Evolutionary conservation across 352 stramenopile genomes (phyloP), one percentile per base, ranked within the genome.

Genomic region (Phytophthora syringae): DNA sequence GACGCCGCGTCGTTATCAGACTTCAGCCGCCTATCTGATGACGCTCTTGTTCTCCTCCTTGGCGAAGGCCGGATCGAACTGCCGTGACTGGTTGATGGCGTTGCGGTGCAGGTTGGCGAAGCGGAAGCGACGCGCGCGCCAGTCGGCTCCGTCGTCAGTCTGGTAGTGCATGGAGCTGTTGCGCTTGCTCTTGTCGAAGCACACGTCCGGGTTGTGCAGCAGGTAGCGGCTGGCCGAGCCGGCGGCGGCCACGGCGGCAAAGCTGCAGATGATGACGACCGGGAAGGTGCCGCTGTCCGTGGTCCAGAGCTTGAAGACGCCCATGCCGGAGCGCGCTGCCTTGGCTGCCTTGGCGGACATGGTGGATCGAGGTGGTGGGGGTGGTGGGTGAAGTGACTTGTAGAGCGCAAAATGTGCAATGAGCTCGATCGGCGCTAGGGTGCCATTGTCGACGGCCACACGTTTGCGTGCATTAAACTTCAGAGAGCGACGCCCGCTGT

Each of bases 81-180:
- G 76, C 22, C 60, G 77, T 21, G 79, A 88, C 77, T 88, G 79
- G 69, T 88, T 86, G 72, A 87, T 84, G 52, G 76, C 55, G 66
- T 87, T 84, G 64, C 73, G 74, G 49, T 70, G 67, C 51, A 83
- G 67, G 65, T 84, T 84, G 34, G 78, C 75, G 39, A 81, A 76
- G 32, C 70, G 69, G 69, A 86, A 84, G 54, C 77, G 77, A 32
- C 63, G 69, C 53, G 57, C 52, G 42, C 77, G 77, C 74, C 74
- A 86, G 32, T 74, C 68, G 4, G 53, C 50, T 27, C 74, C 74
- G n/a, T 68, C 54, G 5, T 77, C 49, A 34, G 53, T 60, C 47
- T 52, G 59, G 68, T 79, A 73, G 55, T 76, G 64, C 64, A 82
- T 53, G 37, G 61, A 57, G 43, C 74, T 80, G 48, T 63, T 70